phyloP scores from a whole-genome alignment of 306 rosid species.

The Lathyrus aphaca region DNA sequence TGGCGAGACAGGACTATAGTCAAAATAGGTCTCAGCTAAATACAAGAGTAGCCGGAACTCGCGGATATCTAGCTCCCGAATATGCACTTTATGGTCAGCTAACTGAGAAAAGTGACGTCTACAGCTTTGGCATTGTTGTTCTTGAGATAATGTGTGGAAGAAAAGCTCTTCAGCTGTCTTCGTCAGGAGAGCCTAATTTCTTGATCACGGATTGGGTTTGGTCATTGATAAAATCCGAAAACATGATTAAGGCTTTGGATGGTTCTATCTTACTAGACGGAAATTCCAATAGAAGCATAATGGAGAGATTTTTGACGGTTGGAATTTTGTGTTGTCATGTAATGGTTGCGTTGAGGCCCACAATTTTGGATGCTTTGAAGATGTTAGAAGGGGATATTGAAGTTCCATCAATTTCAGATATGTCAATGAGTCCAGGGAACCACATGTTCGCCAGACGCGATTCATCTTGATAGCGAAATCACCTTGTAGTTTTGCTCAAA shows the following conservation, averaged over 20 bases:
- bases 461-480: constrained; percentile 14
- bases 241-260: constrained; percentile 63
- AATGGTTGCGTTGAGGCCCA: constrained; percentile 76
- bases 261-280: constrained; percentile 55
- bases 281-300: constrained; percentile 61
- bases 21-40: constrained; percentile 83
- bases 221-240: constrained; percentile 77
- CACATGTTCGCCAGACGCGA: constrained; percentile 41
- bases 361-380: constrained; percentile 76
- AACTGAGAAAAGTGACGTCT: constrained; percentile 93
- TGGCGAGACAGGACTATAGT: constrained; percentile 66
- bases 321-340: constrained; percentile 86
- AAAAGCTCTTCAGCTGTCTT: constrained; percentile 78
- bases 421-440: constrained; percentile 69
- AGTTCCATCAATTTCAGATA: constrained; percentile 78
- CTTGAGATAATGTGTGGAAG: constrained; percentile 95
- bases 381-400: constrained; percentile 98
- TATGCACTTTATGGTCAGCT: constrained; percentile 93
- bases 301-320: constrained; percentile 81
- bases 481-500: neutral
- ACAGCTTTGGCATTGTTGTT: constrained; percentile 89
- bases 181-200: constrained; percentile 66
- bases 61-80: constrained; percentile 91
- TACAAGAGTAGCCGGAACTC: constrained; percentile 92
- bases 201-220: constrained; percentile 95